A percentile compares a stretch with the other conserved stretches of the same genome.
phyloP scores from a whole-genome alignment of 306 rosid genomes.

The Spatholobus suberectus region DNA sequence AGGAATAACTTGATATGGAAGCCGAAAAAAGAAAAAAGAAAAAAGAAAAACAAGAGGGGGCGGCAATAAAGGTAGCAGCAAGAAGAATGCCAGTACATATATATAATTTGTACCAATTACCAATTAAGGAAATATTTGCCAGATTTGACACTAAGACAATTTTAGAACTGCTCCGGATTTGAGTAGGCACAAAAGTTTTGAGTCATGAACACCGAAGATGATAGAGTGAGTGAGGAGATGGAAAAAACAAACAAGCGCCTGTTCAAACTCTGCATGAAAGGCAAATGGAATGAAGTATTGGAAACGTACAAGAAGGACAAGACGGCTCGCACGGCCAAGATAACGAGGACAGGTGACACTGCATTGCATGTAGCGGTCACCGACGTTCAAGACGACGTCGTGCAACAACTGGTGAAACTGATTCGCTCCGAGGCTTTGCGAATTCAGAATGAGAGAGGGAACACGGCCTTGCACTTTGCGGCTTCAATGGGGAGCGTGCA shows the following conservation, averaged over 20 bases:
- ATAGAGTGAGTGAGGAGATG: background rate
- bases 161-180: too few relatives aligned
- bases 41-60: too few relatives aligned
- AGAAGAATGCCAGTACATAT: too few relatives aligned
- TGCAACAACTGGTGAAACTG: conserved; percentile 5
- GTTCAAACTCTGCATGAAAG: conserved; percentile 42
- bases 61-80: too few relatives aligned
- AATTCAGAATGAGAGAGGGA: conserved; percentile 27
- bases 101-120: too few relatives aligned
- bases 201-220: too few relatives aligned
- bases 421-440: background rate
- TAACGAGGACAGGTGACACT: conserved; percentile 57
- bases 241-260: background rate
- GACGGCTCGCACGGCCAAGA: conserved; percentile 25
- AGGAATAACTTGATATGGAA: background rate
- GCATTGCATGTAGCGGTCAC: conserved; percentile 61
- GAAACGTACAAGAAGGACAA: background rate
- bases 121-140: too few relatives aligned
- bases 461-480: conserved; percentile 58
- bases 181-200: too few relatives aligned
- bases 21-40: background rate
- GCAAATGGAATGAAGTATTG: conserved; percentile 46
- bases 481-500: conserved; percentile 45
- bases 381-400: conserved; percentile 42
- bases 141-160: too few relatives aligned